phyloP scores from a whole-genome alignment of 805 yeast species.

The Candida xiaguanensis region DNA sequence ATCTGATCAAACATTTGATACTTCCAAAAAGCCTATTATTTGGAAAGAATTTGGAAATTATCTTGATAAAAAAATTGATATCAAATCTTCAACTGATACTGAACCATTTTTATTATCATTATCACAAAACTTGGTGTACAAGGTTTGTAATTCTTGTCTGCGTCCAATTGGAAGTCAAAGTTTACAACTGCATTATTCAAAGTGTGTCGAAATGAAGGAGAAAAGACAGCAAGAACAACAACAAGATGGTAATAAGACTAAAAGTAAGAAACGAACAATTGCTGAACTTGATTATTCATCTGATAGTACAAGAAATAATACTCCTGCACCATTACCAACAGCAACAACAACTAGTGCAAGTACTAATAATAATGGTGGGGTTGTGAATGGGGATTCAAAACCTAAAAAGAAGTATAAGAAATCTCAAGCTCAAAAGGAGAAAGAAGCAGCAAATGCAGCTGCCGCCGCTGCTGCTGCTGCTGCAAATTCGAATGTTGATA shows the following conservation, averaged over 20 bases:
- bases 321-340: slow-evolving; percentile 33
- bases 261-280: slow-evolving; percentile 7
- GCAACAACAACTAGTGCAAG: neutral
- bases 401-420: slow-evolving; percentile 45
- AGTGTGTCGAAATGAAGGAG: slow-evolving; percentile 39
- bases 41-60: slow-evolving; percentile 46
- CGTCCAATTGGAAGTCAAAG: slow-evolving; percentile 40
- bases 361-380: slow-evolving; percentile 1
- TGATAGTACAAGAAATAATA: slow-evolving; percentile 35
- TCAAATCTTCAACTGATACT: slow-evolving; percentile 21
- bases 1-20: slow-evolving; percentile 11
- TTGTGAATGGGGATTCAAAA: slow-evolving; percentile 14
- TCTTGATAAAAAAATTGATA: slow-evolving; percentile 35
- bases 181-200: slow-evolving; percentile 26
- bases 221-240: slow-evolving; percentile 23
- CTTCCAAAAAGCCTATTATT: slow-evolving; percentile 24
- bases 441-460: slow-evolving; percentile 45
- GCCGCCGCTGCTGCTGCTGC: slow-evolving; percentile 42
- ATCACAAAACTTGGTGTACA: slow-evolving; percentile 32
- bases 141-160: slow-evolving; percentile 35
- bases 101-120: slow-evolving; percentile 17
- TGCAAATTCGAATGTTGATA: neutral
- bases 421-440: slow-evolving; percentile 41
- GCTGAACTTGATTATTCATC: slow-evolving; percentile 33
- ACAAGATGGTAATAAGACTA: slow-evolving; percentile 11